Evolutionary conservation across 495 filamentous ascomycete species (phyloP).

Genomic region (Glutinoglossum americanum): DNA sequence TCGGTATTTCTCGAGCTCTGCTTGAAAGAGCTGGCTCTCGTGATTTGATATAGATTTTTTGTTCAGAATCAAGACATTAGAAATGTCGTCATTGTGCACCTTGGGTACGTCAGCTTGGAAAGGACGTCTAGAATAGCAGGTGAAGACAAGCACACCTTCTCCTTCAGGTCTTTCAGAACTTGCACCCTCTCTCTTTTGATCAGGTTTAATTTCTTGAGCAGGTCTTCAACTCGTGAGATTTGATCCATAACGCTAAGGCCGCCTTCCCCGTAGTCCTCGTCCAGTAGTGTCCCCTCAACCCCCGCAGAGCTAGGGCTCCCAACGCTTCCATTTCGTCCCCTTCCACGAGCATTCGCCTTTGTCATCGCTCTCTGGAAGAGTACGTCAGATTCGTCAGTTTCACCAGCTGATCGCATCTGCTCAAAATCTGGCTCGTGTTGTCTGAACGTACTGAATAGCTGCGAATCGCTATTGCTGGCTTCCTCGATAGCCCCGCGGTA

Average conservation of each 20-base stretch:
- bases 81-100: slow-evolving; percentile 93
- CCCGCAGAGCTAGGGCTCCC: slow-evolving; percentile 34
- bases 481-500: slow-evolving; percentile 79
- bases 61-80: slow-evolving; percentile 88
- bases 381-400: slow-evolving; percentile 71
- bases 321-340: slow-evolving; percentile 31
- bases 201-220: slow-evolving; percentile 75
- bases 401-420: slow-evolving; percentile 81
- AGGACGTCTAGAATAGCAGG: background rate
- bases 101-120: slow-evolving; percentile 14
- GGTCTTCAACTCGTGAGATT: slow-evolving; percentile 71
- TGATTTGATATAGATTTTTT: slow-evolving; percentile 82
- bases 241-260: slow-evolving; percentile 68
- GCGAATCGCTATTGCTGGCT: slow-evolving; percentile 68
- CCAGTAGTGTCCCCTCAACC: slow-evolving; percentile 56
- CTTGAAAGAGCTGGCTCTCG: slow-evolving; percentile 76
- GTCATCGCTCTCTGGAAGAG: slow-evolving; percentile 71
- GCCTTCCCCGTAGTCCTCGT: slow-evolving; percentile 74
- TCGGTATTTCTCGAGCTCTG: slow-evolving; percentile 87
- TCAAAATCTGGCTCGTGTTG: slow-evolving; percentile 76
- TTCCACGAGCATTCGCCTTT: slow-evolving; percentile 39
- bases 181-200: slow-evolving; percentile 78
- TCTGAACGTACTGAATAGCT: slow-evolving; percentile 62
- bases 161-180: slow-evolving; percentile 89
- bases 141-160: slow-evolving; percentile 42